Base-by-base conservation (phyloP, 768 basidiomycete species). In the Neoboletus magnificus region DNA sequence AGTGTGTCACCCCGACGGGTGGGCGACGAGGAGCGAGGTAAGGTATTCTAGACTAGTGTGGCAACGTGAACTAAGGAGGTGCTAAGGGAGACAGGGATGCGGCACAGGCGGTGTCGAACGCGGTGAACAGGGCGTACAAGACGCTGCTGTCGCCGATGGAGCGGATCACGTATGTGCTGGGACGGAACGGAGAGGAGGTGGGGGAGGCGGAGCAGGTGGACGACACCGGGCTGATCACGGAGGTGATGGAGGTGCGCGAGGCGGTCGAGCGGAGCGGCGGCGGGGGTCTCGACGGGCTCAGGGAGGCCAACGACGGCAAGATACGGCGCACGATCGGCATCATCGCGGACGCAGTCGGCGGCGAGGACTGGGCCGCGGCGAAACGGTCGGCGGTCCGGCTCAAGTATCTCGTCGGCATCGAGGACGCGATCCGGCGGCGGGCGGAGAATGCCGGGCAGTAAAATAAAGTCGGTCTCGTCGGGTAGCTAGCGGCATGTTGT, bases 1-100 rank as follows among this genome's bases (percentile, higher is more conserved):
- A 22, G 74, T 82, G 22, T 85, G 91, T 49, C 94, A 98, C 74
- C 94, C 94, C 0, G 94, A 98, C 68, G 78, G 84, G 13, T 96
- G 90, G 87, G 80, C 84, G 33, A 80, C 83, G 30, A 79, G 82
- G 64, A 83, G 84, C 53, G 71, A 79, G 56, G 89, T 88, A 59
- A 50, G 71, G 55, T 44, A 56, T n/a, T 33, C 32, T 57, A 50
- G 43, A 20, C 47, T 53, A 43, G 16, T n/a, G 22, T 33, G 27
- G 32, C 37, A 27, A 59, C 54, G n/a, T 11, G 22, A 5, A 48
- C 62, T 62, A 56, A 59, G 8, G 27, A n/a, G 30, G 45, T 43
- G 56, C 55, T 16, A 52, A 71, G 70, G 42, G n/a, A 5, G 64
- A 71, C 47, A 62, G 18, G 56, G 59, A 56, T 1, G 54, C 57